phyloP scores from a whole-genome alignment of 371 early-diverging fungal species.

The Actinomucor elegans region DNA sequence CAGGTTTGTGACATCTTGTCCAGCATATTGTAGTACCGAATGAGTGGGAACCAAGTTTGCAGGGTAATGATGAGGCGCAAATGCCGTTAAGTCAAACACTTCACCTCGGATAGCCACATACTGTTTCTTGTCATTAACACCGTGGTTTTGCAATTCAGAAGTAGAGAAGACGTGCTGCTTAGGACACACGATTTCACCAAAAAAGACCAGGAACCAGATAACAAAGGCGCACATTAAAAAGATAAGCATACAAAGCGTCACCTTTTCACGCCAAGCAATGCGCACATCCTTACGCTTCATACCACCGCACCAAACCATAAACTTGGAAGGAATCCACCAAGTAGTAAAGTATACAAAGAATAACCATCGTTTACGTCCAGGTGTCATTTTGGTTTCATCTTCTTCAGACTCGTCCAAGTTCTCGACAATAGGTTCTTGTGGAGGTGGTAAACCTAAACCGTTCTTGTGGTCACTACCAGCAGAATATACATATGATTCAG shows the following conservation, averaged over 20 bases:
- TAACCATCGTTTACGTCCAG: slow-evolving; percentile 75
- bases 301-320: slow-evolving; percentile 66
- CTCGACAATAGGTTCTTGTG: slow-evolving; percentile 17
- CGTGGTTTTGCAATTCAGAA: slow-evolving; percentile 54
- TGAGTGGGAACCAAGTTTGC: slow-evolving; percentile 49
- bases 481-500: slow-evolving; percentile 24
- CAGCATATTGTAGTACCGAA: slow-evolving; percentile 61
- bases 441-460: slow-evolving; percentile 8
- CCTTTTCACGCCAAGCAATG: slow-evolving; percentile 96
- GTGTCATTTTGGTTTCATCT: slow-evolving; percentile 43
- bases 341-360: slow-evolving; percentile 81
- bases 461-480: slow-evolving; percentile 7
- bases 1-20: slow-evolving; percentile 61
- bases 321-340: slow-evolving; percentile 83
- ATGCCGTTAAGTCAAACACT: slow-evolving; percentile 66
- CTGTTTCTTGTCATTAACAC: slow-evolving; percentile 33
- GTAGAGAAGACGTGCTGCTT: slow-evolving; percentile 69
- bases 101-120: slow-evolving; percentile 74
- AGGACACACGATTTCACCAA: slow-evolving; percentile 89
- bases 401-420: slow-evolving; percentile 50
- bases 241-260: slow-evolving; percentile 89
- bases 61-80: slow-evolving; percentile 61
- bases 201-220: slow-evolving; percentile 88
- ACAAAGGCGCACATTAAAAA: slow-evolving; percentile 75
- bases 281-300: slow-evolving; percentile 84